phyloP scores from a whole-genome alignment of 176 grass and related monocot genomes.

The Eremochloa ophiuroides region DNA sequence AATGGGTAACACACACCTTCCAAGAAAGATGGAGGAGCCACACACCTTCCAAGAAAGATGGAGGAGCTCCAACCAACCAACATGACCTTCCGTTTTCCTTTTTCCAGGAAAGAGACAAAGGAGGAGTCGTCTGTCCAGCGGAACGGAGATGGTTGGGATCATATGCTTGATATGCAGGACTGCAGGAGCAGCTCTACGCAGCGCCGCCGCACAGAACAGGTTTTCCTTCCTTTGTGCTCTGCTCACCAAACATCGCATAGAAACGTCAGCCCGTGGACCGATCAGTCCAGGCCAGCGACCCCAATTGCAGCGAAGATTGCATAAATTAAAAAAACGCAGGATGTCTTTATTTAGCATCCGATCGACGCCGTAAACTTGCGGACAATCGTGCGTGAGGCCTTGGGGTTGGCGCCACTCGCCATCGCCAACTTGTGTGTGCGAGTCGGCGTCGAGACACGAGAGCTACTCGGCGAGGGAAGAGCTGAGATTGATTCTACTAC shows the following conservation, averaged over 20 bases:
- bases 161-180: neutral
- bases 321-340: neutral
- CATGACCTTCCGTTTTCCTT: neutral
- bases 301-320: neutral
- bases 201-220: neutral
- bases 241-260: conserved; percentile 18
- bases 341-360: neutral
- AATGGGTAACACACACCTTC: neutral
- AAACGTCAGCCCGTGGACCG: conserved; percentile 33
- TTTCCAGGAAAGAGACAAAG: conserved; percentile 11
- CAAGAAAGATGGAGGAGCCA: neutral
- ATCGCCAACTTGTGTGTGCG: neutral
- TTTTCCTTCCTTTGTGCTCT: neutral
- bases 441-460: neutral
- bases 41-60: conserved; percentile 10
- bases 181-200: neutral
- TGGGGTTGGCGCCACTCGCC: neutral
- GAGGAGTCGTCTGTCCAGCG: neutral
- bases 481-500: neutral
- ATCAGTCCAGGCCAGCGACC: neutral
- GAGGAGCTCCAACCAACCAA: neutral
- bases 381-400: neutral
- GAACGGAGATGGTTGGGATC: no score
- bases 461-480: neutral
- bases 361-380: neutral